Base-by-base conservation (phyloP, 345 rosid genomes). In the Eutrema heterophyllum region DNA sequence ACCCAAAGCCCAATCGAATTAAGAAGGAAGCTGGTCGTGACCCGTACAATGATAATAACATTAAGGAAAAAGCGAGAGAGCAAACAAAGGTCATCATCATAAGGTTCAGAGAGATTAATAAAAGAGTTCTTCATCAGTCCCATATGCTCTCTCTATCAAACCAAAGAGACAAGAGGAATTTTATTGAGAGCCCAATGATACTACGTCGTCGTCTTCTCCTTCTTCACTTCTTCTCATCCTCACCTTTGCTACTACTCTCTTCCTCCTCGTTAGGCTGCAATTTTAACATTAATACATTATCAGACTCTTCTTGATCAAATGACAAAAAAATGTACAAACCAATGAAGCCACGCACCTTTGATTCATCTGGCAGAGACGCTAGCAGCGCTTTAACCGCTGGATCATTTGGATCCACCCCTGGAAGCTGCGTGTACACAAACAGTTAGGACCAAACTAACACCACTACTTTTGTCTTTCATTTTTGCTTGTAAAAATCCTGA, bases 341-440 rank as follows among this genome's bases (percentile, higher is more conserved):
- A 53, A 68, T 27, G 51, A 50, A 60, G 36, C n/a, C n/a, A 56
- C 81, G 5, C 62, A 90, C 97, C 89, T 90, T 89, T 61, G 88
- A 75, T 56, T 87, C 89, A 48, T 81, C 79, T 70, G 80, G 87
- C 75, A 90, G 74, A 69, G 94, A 87, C 15, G 89, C 90, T 55
- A 88, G 86, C 76, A 90, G 79, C 48, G 83, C 92, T 70, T 84
- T 83, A 35, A 90, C 88, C 13, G 87, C 80, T 61, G 90, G 94
- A 76, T 90, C 90, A 70, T 90, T 86, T 27, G 90, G 88, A 78
- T 90, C 92, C 76, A 90, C 92, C 67, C 97, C 92, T 44, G 94
- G 97, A 81, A 90, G 94, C 97, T 90, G 86, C 44, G 41, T 15
- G 45, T 46, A 56, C 71, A 70, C 48, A 70, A 54, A 63, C 39